Base-by-base conservation (phyloP, 345 rosid genomes). In the Euphorbia pulcherrima region DNA sequence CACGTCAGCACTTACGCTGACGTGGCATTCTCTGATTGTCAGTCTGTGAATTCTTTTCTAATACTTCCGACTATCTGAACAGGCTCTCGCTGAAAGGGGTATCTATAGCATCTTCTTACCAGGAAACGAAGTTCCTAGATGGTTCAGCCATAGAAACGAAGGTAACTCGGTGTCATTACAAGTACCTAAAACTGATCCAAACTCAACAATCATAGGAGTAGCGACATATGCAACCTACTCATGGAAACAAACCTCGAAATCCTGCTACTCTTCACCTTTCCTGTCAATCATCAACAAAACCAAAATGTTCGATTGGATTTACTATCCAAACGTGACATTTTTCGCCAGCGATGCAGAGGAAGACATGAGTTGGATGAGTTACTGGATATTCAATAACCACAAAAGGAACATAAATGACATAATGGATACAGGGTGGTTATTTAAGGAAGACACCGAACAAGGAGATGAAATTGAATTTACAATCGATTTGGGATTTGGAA, bases 371-470 rank as follows among this genome's bases (percentile, higher is more conserved):
- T 52, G 78, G 78, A 30, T 69, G 0, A 30, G 47, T 57, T 57
- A 40, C 8, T 74, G 78, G 78, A 62, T 39, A 57, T 64, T 74
- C 27, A 20, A 17, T 21, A n/a, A 52, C 21, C 56, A 20, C 23
- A 20, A 52, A 1, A 52, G 8, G 12, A 24, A 24, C 20, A 52
- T 10, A 6, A 27, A 52, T 52, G 27, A 52, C 7, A 33, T 33
- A 17, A 0, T 5, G 8, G 56, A 52, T 52, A 5, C 1, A 20
- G 23, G 27, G 2, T 52, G 56, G 56, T 6, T 23, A 16, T 52
- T 52, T 52, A 23, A 27, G 35, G 70, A 53, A 16, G 53, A 57
- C 50, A 8, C 64, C 20, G 53, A 68, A 64, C 65, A 4, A 21
- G 69, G 73, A 13, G 69, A 74, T 51, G 28, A 48, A 18, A 46